Conservation (phyloP, 345 rosid species). For the Cardiospermum halicacabum region DNA sequence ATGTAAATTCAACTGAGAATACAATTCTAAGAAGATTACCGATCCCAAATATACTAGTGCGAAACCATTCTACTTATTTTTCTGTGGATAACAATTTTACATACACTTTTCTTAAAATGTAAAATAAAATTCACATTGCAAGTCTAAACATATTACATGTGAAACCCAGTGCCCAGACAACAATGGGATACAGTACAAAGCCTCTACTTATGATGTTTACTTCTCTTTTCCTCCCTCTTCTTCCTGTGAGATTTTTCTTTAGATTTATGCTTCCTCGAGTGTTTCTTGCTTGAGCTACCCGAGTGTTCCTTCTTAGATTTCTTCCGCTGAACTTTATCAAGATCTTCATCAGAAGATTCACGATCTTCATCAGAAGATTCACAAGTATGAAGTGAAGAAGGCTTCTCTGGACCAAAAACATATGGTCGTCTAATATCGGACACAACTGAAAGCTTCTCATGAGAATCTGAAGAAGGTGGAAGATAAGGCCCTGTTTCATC, state of each 20-base stretch:
- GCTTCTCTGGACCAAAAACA: conserved; percentile 53
- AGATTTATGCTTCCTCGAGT: conserved; percentile 40
- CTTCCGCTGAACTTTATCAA: conserved; percentile 23
- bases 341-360: conserved; percentile 40
- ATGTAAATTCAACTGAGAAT: no score
- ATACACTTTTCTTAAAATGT: no score
- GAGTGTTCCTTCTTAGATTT: conserved; percentile 27
- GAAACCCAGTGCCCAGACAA: neutral
- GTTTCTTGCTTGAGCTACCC: conserved; percentile 39
- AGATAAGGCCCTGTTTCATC: conserved; percentile 91
- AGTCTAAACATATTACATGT: neutral
- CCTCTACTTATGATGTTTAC: conserved; percentile 16
- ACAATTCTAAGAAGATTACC: no score
- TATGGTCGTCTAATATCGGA: conserved; percentile 21
- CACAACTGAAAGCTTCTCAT: conserved; percentile 25
- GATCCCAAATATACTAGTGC: no score
- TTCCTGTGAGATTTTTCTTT: conserved; percentile 40
- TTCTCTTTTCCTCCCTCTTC: conserved; percentile 36
- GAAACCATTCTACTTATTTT: no score
- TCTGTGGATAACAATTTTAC: no score
- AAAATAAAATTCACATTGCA: conserved; percentile 1
- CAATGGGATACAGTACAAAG: neutral
- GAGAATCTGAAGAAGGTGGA: conserved; percentile 23
- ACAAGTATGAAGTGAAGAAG: conserved; percentile 21
- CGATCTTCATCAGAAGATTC: conserved; percentile 38